Evolutionary conservation across 306 rosid genomes (phyloP).

Genomic region (Quercus dentata): DNA sequence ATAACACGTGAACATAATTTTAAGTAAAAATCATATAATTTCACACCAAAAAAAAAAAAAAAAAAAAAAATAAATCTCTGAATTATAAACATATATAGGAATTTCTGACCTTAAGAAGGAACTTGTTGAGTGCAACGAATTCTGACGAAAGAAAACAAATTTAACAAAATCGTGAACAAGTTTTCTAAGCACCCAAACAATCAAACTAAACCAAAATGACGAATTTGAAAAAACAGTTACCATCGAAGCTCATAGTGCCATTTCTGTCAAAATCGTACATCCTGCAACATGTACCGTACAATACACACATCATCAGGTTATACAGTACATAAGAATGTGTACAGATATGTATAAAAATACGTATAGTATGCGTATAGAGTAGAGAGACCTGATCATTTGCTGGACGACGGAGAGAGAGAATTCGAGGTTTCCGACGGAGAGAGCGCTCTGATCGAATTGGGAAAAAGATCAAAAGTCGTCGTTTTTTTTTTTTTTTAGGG

Average conservation of each 20-base stretch:
- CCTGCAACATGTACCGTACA: constrained; percentile 22
- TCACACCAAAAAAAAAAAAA: no score
- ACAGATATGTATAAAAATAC: background rate
- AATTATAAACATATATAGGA: background rate
- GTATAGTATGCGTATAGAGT: background rate
- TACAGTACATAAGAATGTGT: background rate
- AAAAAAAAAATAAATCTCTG: no score
- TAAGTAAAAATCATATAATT: no score
- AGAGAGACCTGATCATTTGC: constrained; percentile 79
- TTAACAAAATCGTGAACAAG: background rate
- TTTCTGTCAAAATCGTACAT: constrained; percentile 91
- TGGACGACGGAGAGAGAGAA: constrained; percentile 74
- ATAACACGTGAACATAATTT: no score
- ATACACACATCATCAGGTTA: no score
- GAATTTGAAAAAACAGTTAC: constrained; percentile 15
- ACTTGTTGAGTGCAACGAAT: constrained; percentile 83
- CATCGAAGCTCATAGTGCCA: constrained; percentile 87
- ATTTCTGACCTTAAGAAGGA: constrained; percentile 71
- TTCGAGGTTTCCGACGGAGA: constrained; percentile 78
- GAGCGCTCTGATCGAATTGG: constrained; percentile 50
- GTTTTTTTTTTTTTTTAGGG: background rate
- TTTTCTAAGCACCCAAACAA: background rate
- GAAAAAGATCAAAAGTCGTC: background rate
- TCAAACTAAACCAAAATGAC: background rate
- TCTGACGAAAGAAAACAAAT: constrained; percentile 32